Base-by-base conservation (phyloP, 768 basidiomycete genomes). In the Sporobolomyces pararoseus region DNA sequence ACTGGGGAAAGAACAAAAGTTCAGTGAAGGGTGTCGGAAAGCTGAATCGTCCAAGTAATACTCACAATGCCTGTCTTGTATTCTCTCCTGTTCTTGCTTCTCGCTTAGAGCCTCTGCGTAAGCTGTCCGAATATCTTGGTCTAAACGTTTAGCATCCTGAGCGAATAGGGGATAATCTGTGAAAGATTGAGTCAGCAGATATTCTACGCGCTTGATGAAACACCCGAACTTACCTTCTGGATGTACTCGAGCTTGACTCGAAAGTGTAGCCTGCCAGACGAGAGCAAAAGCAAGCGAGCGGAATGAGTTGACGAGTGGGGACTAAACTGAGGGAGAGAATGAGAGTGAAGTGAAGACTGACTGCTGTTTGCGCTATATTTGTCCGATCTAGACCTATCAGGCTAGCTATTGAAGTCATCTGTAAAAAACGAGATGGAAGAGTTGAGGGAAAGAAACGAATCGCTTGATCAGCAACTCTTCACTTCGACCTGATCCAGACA, bases 91-190 rank as follows among this genome's bases (percentile, higher is more conserved):
- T 2, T 9, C 5, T 9, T 59, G 50, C 12, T 47, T 59, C n/a
- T 14, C 21, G 0, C 29, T n/a, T 34, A 66, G 31, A 0, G 39
- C 42, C 27, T 59, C 55, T 0, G 34, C 13, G 34, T 68, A 66
- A 10, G 58, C 66, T 10, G 35, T 31, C 12, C 69, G 63, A 12
- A 74, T 19, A 61, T 74, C 73, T 4, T 31, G 13, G 31, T 44
- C 66, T 54, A 68, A 60, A 2, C 3, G 42, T 3, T 31, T 44
- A 0, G 66, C 73, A 19, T 29, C 39, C 1, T 1, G 7, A 2
- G 69, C 73, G 31, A 62, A 57, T 2, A 9, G 32, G 4, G 69
- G 60, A 51, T 65, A 69, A 47, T 71, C 73, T 74, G 57, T 47
- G 9, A 58, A 9, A 23, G 17, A 42, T 42, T 17, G 10, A 9